Evolutionary conservation across 2,329 filamentous ascomycete genomes (phyloP).

Genomic region (Alternaria infectoria): DNA sequence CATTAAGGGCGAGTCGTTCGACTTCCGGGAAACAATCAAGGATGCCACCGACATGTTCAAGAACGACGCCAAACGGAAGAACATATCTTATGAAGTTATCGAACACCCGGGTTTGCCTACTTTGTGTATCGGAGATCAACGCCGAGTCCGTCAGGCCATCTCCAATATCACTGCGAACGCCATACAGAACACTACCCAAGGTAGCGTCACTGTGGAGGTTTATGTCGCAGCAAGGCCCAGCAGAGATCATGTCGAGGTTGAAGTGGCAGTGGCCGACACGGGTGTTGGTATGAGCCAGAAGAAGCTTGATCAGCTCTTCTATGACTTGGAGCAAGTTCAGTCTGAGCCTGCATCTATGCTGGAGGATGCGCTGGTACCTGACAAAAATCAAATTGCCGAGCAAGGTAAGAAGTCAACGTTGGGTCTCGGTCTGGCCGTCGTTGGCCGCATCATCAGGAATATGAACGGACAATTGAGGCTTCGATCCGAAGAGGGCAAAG

Average conservation of each 20-base stretch:
- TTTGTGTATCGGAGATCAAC: constrained; percentile 77
- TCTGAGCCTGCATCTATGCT: constrained; percentile 35
- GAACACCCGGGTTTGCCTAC: constrained; percentile 72
- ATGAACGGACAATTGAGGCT: constrained; percentile 88
- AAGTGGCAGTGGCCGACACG: constrained; percentile 78
- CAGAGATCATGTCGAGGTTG: constrained; percentile 67
- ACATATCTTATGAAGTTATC: constrained; percentile 71
- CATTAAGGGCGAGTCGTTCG: constrained; percentile 80
- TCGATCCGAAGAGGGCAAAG: constrained; percentile 82
- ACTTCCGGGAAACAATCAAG: constrained; percentile 72
- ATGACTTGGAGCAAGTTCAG: constrained; percentile 70
- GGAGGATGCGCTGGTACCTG: constrained; percentile 40
- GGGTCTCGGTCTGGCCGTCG: constrained; percentile 84
- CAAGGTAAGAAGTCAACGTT: constrained; percentile 59
- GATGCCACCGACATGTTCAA: constrained; percentile 79
- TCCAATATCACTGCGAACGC: constrained; percentile 86
- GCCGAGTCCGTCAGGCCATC: constrained; percentile 80
- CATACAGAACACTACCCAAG: constrained; percentile 74
- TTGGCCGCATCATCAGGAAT: constrained; percentile 84
- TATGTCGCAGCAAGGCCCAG: constrained; percentile 57
- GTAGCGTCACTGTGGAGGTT: constrained; percentile 73
- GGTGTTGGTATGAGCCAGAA: constrained; percentile 68
- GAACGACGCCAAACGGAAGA: constrained; percentile 77
- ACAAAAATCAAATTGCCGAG: constrained; percentile 39
- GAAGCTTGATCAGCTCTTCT: constrained; percentile 66